phyloP scores from a whole-genome alignment of 148 eudicot genomes.

The Silene conica region DNA sequence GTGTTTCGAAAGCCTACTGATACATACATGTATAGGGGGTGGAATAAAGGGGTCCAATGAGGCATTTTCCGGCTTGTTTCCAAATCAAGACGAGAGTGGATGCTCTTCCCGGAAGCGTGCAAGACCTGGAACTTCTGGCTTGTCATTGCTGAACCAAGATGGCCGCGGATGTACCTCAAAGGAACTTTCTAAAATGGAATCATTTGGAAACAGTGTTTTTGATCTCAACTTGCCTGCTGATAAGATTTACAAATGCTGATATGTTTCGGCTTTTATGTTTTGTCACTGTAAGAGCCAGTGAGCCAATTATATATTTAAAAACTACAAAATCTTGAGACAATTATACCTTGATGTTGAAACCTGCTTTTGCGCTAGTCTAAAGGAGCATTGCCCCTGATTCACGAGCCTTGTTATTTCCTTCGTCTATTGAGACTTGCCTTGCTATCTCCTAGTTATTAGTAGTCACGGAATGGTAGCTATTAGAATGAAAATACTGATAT shows the following conservation, averaged over 20 bases:
- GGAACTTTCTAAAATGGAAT: constrained; percentile 30
- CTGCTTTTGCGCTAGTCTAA: too few relatives aligned
- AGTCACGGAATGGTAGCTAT: too few relatives aligned
- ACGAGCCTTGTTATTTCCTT: too few relatives aligned
- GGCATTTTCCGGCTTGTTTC: constrained; percentile 30
- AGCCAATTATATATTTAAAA: neutral
- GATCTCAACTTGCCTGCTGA: constrained; percentile 45
- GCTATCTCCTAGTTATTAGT: too few relatives aligned
- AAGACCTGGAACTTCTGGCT: constrained; percentile 30
- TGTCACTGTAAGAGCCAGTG: constrained; percentile 1
- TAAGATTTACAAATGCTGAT: constrained; percentile 27
- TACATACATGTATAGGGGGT: constrained; percentile 32
- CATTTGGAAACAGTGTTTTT: constrained; percentile 28
- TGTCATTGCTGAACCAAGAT: constrained; percentile 21
- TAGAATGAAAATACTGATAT: too few relatives aligned
- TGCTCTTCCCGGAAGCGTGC: constrained; percentile 34
- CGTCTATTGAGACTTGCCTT: too few relatives aligned
- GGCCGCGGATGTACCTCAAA: constrained; percentile 29
- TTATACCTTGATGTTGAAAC: too few relatives aligned
- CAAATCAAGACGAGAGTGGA: constrained; percentile 34
- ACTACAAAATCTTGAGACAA: too few relatives aligned
- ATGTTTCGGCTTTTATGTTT: neutral
- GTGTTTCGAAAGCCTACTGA: constrained; percentile 31
- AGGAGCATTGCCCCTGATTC: too few relatives aligned
- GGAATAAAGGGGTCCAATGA: constrained; percentile 29